Percentiles rank a stretch among this genome's conserved stretches.
phyloP scores from a whole-genome alignment of 306 rosid species.

The Vicia villosa region DNA sequence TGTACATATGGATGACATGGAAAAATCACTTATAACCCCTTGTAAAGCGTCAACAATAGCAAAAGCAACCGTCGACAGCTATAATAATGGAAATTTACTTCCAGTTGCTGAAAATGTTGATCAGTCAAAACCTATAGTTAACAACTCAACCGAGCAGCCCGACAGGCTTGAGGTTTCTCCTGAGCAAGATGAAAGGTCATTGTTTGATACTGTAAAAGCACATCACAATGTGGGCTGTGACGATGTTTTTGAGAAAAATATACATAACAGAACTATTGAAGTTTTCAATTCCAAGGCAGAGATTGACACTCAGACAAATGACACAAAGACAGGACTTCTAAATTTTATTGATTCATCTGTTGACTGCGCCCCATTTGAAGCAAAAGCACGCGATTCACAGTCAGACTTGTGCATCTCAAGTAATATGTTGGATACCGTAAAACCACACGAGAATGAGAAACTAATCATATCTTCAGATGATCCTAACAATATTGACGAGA shows the following conservation, averaged over 20 bases:
- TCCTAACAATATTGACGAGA: constrained; percentile 32
- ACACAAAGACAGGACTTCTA: constrained; percentile 30
- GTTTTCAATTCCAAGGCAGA: constrained; percentile 33
- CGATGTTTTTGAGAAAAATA: constrained; percentile 25
- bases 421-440: constrained; percentile 27
- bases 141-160: constrained; percentile 36
- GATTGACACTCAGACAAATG: constrained; percentile 29
- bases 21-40: constrained; percentile 54
- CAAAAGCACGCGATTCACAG: constrained; percentile 33
- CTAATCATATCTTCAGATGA: constrained; percentile 23
- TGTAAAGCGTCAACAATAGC: constrained; percentile 43
- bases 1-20: constrained; percentile 61
- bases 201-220: constrained; percentile 31
- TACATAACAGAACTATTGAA: constrained; percentile 21
- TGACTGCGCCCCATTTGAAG: constrained; percentile 24
- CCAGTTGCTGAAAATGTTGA: constrained; percentile 27
- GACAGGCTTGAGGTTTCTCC: constrained; percentile 37
- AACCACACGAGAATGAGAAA: constrained; percentile 33
- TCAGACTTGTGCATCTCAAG: constrained; percentile 32
- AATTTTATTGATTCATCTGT: constrained; percentile 24
- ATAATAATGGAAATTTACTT: constrained; percentile 20
- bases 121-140: constrained; percentile 32
- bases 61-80: constrained; percentile 40
- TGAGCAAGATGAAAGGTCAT: constrained; percentile 37
- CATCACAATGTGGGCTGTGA: constrained; percentile 22